phyloP scores from a whole-genome alignment of 1,139 yeast genomes.

The Taphrina flavorubra region DNA sequence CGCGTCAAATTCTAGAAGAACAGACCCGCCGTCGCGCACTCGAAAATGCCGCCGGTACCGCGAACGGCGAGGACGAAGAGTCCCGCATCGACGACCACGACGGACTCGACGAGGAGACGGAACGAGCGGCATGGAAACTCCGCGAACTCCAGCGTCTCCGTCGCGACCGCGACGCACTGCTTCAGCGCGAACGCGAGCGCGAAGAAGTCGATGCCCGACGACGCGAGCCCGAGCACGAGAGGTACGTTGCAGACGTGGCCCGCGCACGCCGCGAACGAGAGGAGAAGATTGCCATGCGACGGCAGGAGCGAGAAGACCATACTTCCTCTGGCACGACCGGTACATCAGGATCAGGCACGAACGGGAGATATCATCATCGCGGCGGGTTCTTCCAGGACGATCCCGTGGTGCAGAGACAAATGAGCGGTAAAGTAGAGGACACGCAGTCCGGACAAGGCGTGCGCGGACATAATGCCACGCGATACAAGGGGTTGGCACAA shows the following conservation, averaged over 20 bases:
- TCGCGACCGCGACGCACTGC: constrained; percentile 56
- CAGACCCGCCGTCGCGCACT: background rate
- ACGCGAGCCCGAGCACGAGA: constrained; percentile 50
- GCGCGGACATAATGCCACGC: constrained; percentile 6
- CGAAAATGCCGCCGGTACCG: constrained; percentile 9
- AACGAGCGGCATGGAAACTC: constrained; percentile 57
- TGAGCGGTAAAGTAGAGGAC: constrained; percentile 5
- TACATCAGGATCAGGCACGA: constrained; percentile 49
- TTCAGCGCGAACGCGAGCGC: constrained; percentile 53
- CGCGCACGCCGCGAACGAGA: constrained; percentile 43
- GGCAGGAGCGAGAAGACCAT: constrained; percentile 10
- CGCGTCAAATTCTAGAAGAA: constrained; percentile 6
- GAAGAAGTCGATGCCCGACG: constrained; percentile 54
- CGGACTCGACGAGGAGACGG: constrained; percentile 60
- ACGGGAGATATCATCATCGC: constrained; percentile 49
- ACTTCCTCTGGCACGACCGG: too few relatives aligned
- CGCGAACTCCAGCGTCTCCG: constrained; percentile 56
- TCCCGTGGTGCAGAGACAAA: constrained; percentile 9
- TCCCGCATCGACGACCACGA: constrained; percentile 61
- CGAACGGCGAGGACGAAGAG: constrained; percentile 47
- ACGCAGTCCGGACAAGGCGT: constrained; percentile 20
- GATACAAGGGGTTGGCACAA: constrained; percentile 12
- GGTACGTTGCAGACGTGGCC: constrained; percentile 46
- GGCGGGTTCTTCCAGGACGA: constrained; percentile 52
- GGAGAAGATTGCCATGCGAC: constrained; percentile 40